These are phyloP conservation scores for Hyparrhenia diplandra DNA, from an alignment of 176 grass and related monocot species.

Conservation along the genomic window DNA sequence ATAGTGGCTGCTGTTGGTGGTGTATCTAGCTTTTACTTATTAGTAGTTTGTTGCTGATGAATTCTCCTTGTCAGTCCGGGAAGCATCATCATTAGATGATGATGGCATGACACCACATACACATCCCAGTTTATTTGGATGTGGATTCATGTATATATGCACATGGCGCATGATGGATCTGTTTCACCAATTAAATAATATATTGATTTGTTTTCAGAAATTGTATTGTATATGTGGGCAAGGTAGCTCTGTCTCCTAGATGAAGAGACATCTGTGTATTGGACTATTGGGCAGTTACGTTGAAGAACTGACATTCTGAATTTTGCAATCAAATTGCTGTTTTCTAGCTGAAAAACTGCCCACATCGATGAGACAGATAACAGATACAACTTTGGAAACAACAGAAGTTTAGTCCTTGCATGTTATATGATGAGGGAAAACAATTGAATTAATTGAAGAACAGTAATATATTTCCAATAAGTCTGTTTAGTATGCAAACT, in stretches of 20 bases:
- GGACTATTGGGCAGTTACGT: too few relatives aligned
- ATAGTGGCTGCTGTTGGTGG: not conserved
- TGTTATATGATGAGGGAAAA: not conserved
- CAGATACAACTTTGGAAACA: too few relatives aligned
- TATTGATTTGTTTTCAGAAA: not conserved
- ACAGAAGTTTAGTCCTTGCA: too few relatives aligned
- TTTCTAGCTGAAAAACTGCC: too few relatives aligned
- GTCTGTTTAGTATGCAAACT: too few relatives aligned
- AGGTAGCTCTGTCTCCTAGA: too few relatives aligned
- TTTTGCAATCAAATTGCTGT: too few relatives aligned
- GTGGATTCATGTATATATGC: not conserved
- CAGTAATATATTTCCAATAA: not conserved
- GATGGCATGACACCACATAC: not conserved
- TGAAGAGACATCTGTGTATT: too few relatives aligned
- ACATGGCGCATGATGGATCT: not conserved
- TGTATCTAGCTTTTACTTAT: constrained; percentile 1
- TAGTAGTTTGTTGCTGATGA: not conserved
- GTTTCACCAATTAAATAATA: not conserved
- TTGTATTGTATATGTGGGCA: not conserved
- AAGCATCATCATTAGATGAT: constrained; percentile 20
- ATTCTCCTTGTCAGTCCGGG: constrained; percentile 13
- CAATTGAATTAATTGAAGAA: not conserved
- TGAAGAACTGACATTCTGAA: too few relatives aligned
- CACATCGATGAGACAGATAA: too few relatives aligned
- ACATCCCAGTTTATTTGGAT: constrained; percentile 31